Base-by-base conservation (phyloP, 192 early-diverging fungal species). In the Coemansia sp. region DNA sequence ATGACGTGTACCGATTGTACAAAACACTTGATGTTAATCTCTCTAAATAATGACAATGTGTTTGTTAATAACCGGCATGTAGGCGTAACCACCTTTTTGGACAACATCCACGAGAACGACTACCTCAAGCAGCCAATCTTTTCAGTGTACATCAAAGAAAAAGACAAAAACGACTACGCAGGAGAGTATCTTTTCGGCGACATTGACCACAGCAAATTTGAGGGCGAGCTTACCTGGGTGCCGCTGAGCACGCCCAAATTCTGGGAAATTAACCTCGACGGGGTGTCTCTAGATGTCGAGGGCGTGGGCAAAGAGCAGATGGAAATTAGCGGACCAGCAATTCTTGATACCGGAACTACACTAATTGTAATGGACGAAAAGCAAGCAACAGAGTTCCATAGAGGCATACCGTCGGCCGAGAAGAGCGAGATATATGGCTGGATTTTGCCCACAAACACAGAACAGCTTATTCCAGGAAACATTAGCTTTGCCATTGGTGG, bases 311-410 rank as follows among this genome's bases (percentile, higher is more conserved):
- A 64, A 21, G 70, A 72, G 58, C 27, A 49, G 14, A 76, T 81
- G 70, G 63, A 81, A 14, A 81, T 81, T 38, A 60, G 52, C 2
- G 81, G 71, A 0, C 72, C 73, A 8, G 75, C 76, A 38, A 88
- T 89, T 50, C 22, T 89, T 24, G 88, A 89, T 60, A 88, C 88
- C 5, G 88, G 88, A 47, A 86, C 86, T 25, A 89, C 86, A 21
- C 66, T 89, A 14, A 73, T 89, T 56, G 75, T 88, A 14, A 79
- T 89, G 62, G 81, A 76, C 29, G 79, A 84, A 1, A 62, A 73
- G 21, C 76, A 84, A 5, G 84, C 88, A 43, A 83, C 72, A 25
- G 81, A 81, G 53, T 83, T 85, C 69, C 86, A 87, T 47, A 48
- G 68, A n/a, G 75, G 62, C 8, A 78, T 83, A 37, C 81, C 81